Percentiles rank a stretch among this genome's conserved stretches.
These are phyloP conservation scores for Auricularia sp. DNA, from an alignment of 768 basidiomycete genomes.

Conservation along the genomic window DNA sequence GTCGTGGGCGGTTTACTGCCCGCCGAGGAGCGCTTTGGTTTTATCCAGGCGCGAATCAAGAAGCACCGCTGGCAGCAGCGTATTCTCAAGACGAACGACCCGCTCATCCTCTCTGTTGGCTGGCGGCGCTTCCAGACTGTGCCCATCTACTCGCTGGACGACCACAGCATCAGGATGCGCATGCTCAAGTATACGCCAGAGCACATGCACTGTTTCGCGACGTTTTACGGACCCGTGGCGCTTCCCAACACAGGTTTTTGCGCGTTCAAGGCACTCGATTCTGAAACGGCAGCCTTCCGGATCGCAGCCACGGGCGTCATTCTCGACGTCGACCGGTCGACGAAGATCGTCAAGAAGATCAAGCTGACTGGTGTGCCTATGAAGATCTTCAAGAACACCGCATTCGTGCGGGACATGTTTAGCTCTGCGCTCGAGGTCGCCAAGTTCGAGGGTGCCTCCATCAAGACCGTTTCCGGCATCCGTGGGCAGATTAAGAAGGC, in stretches of 20 bases:
- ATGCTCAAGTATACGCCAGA: constrained; percentile 99
- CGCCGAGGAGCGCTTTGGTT: constrained; percentile 87
- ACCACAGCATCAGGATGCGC: constrained; percentile 95
- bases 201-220: constrained; percentile 99
- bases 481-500: constrained; percentile 96
- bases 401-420: constrained; percentile 98
- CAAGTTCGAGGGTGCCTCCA: constrained; percentile 97
- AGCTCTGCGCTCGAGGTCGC: constrained; percentile 85
- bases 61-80: constrained; percentile 87
- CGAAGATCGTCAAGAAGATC: constrained; percentile 95
- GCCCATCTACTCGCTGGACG: constrained; percentile 93
- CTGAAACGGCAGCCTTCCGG: constrained; percentile 67
- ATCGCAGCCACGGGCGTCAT: constrained; percentile 92
- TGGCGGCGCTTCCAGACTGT: constrained; percentile 95
- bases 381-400: constrained; percentile 99
- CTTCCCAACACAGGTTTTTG: constrained; percentile 95
- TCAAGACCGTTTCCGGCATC: constrained; percentile 90
- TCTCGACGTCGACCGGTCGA: constrained; percentile 82
- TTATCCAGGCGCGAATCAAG: constrained; percentile 91
- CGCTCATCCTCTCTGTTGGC: constrained; percentile 90
- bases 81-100: constrained; percentile 95
- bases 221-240: constrained; percentile 89
- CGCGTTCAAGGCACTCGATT: constrained; percentile 78
- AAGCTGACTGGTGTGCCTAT: constrained; percentile 92
- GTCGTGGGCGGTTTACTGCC: constrained; percentile 85